Evolutionary conservation across 2,329 filamentous ascomycete genomes (phyloP).

Genomic region (Exophiala alcalophila): DNA sequence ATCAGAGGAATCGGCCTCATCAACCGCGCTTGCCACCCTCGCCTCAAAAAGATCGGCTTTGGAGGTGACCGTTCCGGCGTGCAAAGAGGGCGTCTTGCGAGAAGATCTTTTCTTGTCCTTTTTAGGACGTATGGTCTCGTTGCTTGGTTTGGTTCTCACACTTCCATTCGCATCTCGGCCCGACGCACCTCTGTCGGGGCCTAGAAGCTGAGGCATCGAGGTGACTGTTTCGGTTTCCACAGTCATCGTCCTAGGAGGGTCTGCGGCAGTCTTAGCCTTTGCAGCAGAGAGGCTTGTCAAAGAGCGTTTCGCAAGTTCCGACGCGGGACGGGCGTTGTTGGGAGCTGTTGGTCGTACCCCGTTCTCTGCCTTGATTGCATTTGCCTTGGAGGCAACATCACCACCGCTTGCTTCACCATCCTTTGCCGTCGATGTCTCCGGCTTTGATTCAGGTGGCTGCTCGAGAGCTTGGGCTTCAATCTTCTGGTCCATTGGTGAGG

Average conservation of each 20-base stretch:
- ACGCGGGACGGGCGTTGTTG: constrained; percentile 45
- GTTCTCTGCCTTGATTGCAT: constrained; percentile 39
- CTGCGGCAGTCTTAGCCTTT: constrained; percentile 69
- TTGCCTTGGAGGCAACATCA: constrained; percentile 44
- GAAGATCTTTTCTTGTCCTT: constrained; percentile 82
- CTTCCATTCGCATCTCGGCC: constrained; percentile 66
- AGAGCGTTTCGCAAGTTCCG: constrained; percentile 63
- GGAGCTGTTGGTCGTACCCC: constrained; percentile 36
- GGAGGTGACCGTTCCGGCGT: constrained; percentile 65
- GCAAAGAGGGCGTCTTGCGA: constrained; percentile 66
- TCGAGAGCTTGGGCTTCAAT: constrained; percentile 42
- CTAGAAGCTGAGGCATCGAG: constrained; percentile 77
- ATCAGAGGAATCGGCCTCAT: constrained; percentile 93
- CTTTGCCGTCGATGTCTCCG: constrained; percentile 49
- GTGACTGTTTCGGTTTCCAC: constrained; percentile 96
- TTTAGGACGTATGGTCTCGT: constrained; percentile 91
- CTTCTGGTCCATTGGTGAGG: constrained; percentile 38
- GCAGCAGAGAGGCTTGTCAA: constrained; percentile 61
- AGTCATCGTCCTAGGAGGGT: constrained; percentile 85
- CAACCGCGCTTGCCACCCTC: constrained; percentile 91
- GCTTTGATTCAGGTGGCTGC: constrained; percentile 36
- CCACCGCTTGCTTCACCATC: constrained; percentile 38
- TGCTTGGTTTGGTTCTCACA: constrained; percentile 80
- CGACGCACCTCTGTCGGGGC: constrained; percentile 53
- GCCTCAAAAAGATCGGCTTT: constrained; percentile 98